Evolutionary conservation across 805 yeast species (phyloP).

Genomic region (Candida palmyrensis): DNA sequence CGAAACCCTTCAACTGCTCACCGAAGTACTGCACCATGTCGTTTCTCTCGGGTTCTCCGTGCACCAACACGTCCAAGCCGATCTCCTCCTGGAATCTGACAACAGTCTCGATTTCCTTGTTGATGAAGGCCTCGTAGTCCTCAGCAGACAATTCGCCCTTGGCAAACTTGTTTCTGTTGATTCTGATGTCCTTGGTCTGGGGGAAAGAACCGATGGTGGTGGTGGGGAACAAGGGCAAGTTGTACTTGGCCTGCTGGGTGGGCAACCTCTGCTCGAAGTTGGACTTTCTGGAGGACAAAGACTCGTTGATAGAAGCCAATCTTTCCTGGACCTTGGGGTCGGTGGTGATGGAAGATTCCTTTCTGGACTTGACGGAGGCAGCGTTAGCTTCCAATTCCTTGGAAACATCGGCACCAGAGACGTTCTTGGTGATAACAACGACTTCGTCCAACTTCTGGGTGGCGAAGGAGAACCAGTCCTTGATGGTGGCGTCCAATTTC

Average conservation of each 20-base stretch:
- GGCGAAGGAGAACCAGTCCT: conserved; percentile 98
- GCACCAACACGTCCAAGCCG: conserved; percentile 96
- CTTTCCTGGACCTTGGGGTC: conserved; percentile 87
- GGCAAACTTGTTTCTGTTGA: conserved; percentile 96
- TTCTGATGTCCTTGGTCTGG: conserved; percentile 98
- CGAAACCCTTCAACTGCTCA: conserved; percentile 97
- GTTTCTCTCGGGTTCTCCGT: conserved; percentile 99
- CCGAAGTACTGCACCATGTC: conserved; percentile 99
- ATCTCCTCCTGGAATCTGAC: conserved; percentile 99
- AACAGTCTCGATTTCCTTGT: conserved; percentile 92
- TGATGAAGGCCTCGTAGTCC: conserved; percentile 94
- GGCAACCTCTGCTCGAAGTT: conserved; percentile 84
- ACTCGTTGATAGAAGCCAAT: conserved; percentile 70
- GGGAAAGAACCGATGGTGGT: conserved; percentile 99
- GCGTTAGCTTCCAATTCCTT: conserved; percentile 81
- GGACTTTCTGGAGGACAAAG: conserved; percentile 76
- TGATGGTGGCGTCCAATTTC: conserved; percentile 85
- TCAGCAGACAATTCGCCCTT: conserved; percentile 95
- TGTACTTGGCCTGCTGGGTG: conserved; percentile 80
- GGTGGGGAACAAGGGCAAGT: conserved; percentile 98
- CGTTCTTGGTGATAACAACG: conserved; percentile 83
- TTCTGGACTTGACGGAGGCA: conserved; percentile 78
- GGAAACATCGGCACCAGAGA: conserved; percentile 75
- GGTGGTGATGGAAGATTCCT: conserved; percentile 83
- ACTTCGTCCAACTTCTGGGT: conserved; percentile 93